These are phyloP conservation scores for Podospora pseudocomata DNA, from an alignment of 495 filamentous ascomycete genomes.

Conservation along the genomic window DNA sequence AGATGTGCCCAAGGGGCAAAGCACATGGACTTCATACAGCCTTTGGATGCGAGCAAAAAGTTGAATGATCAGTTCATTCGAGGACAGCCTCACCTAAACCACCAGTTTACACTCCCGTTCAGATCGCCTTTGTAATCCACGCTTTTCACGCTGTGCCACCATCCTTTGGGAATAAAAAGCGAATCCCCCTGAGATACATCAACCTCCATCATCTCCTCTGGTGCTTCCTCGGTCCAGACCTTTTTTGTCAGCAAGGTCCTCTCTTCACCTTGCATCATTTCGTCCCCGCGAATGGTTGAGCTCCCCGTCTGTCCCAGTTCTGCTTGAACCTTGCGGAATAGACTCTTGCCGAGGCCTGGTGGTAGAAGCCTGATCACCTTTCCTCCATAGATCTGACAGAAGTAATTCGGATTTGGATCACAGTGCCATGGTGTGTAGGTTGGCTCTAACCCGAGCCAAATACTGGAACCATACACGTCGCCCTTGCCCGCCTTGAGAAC, in stretches of 20 bases:
- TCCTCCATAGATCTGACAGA: slow-evolving; percentile 72
- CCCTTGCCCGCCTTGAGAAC: slow-evolving; percentile 61
- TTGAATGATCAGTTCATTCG: neutral
- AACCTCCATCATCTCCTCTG: slow-evolving; percentile 43
- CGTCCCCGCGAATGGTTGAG: slow-evolving; percentile 66
- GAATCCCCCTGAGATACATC: slow-evolving; percentile 63
- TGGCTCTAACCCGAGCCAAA: slow-evolving; percentile 84
- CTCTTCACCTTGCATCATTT: slow-evolving; percentile 87
- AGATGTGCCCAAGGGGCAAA: neutral
- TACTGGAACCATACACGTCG: slow-evolving; percentile 77
- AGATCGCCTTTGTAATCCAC: slow-evolving; percentile 30
- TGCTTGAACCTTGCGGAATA: slow-evolving; percentile 58
- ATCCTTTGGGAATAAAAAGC: slow-evolving; percentile 84
- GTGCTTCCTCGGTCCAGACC: slow-evolving; percentile 59
- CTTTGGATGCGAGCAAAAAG: neutral
- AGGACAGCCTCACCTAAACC: slow-evolving; percentile 55
- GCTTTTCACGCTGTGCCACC: slow-evolving; percentile 94
- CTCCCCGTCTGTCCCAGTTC: slow-evolving; percentile 45
- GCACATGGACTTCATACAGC: neutral
- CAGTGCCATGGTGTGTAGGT: slow-evolving; percentile 87
- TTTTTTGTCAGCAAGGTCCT: slow-evolving; percentile 58
- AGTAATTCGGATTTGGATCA: slow-evolving; percentile 92
- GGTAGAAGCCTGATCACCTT: slow-evolving; percentile 71
- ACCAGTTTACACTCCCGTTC: slow-evolving; percentile 77
- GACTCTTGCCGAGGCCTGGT: slow-evolving; percentile 54